Evolutionary conservation across 208 protist species (phyloP).

Genomic region (Leishmania amazonensis): DNA sequence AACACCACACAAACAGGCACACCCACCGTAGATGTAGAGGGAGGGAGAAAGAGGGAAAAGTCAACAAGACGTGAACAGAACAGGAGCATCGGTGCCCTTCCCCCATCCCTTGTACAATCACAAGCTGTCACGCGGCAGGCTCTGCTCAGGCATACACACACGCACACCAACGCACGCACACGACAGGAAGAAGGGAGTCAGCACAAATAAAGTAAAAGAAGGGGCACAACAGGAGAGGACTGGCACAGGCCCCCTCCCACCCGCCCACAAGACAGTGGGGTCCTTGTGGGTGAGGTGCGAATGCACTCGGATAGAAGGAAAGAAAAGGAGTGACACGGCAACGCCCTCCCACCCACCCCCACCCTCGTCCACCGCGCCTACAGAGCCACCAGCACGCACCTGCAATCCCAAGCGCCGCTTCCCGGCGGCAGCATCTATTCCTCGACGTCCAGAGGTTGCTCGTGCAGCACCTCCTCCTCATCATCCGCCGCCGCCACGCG

Average conservation of each 20-base stretch:
- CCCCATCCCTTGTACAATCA: background rate
- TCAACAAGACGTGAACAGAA: background rate
- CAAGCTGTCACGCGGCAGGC: background rate
- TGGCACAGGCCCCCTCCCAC: background rate
- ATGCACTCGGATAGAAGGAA: background rate
- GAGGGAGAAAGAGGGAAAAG: background rate
- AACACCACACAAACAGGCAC: background rate
- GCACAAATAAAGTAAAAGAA: background rate
- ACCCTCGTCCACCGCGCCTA: background rate
- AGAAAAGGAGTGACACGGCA: background rate
- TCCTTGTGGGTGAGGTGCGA: background rate
- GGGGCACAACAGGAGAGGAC: background rate
- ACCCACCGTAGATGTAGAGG: background rate
- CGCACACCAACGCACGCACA: background rate
- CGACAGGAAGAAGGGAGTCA: background rate
- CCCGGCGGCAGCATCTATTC: slow-evolving; percentile 46
- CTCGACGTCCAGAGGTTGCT: slow-evolving; percentile 81
- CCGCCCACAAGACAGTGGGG: too few relatives aligned
- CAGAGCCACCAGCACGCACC: background rate
- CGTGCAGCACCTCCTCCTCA: slow-evolving; percentile 71
- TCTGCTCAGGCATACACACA: background rate
- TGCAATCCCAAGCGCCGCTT: background rate
- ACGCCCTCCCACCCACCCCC: background rate
- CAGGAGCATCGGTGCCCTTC: too few relatives aligned
- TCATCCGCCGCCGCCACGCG: slow-evolving; percentile 57